Base-by-base conservation (phyloP, 2,329 filamentous ascomycete species). In the Coniosporium tulheliwenetii region DNA sequence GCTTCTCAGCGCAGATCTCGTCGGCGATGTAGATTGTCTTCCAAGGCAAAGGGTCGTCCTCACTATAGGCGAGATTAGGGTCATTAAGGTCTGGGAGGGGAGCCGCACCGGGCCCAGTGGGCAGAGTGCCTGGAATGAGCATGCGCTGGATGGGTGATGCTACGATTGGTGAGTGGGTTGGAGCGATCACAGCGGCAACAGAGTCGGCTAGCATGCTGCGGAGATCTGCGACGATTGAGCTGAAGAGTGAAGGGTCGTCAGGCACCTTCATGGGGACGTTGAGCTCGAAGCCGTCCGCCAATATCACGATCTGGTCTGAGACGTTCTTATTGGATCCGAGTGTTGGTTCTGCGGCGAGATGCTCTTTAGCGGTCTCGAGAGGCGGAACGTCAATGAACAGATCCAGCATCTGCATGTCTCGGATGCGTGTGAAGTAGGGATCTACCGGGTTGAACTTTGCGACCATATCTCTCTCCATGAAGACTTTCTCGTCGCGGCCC, bases 401-500 rank as follows among this genome's bases (percentile, higher is more conserved):
- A 49, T 93, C 84, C 39, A 93, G 66, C 46, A 79, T 71, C 42
- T 81, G 69, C 3, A 74, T 61, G 51, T 94, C 84, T 37, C 82
- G 75, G 19, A 87, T 69, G 26, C 84, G 74, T 8, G 79, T 82
- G 57, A 95, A 95, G 43, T 87, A 79, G 10, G 86, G 83, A 58
- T 95, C 89, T 15, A 76, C 74, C 31, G 86, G 73, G 47, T 83
- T 79, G 43, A 81, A 76, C 26, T 85, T 77, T 19, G 62, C 55
- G 34, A 70, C 52, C 1, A 89, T 73, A 43, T 85, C 77, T 16
- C 81, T 76, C 37, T 81, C 72, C 47, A 96, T 73, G 54, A 84
- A 83, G 14, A 95, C 77, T 47, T 80, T 83, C 60, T 96, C 89
- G 53, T 96, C 85, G 38, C 82, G 79, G 3, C 89, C 89, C 3